Evolutionary conservation across 768 basidiomycete genomes (phyloP), one percentile per base, ranked within the genome.

Genomic region (Rhizopogon vesiculosus): DNA sequence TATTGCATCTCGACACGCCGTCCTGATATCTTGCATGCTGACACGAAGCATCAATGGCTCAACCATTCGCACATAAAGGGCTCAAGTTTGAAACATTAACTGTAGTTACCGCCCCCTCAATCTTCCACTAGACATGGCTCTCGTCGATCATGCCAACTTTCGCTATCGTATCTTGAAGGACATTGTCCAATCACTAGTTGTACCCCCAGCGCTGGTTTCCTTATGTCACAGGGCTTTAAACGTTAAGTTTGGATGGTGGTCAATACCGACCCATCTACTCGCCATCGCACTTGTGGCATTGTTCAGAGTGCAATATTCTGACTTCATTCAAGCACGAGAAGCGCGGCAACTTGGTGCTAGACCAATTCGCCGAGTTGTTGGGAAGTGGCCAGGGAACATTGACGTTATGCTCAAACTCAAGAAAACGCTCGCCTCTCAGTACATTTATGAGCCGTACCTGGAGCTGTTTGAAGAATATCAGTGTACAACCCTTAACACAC

Each of bases 351-450:
- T 84, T 13, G 78, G 79, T 5, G 84, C 83, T 6, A 72, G 72
- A 56, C 73, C 68, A 2, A 80, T 86, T 46, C 84, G 84, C 3
- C 70, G 76, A 18, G 81, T 88, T 15, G 72, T 78, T 16, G 87
- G 87, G 7, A 84, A 79, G 71, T 87, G 85, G 85, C 87, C 86
- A 3, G 88, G 88, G n/a, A 89, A 89, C 64, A 70, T 89, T 61
- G 88, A 91, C 61, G 67, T 89, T 46, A 75, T 87, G 55, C 63
- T 87, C 45, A 73, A 69, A 53, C 79, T 85, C 73, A 74, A 79
- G 61, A 71, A 72, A 19, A 79, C 80, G 0, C 79, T 82, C 66
- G 77, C 80, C 59, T 81, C 76, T 19, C 77, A 77, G 61, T 89
- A 89, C 65, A 72, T 84, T 13, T 76, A 81, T 44, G 81, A 85